These are phyloP conservation scores for Pseudogymnoascus sp. DNA, from an alignment of 2,329 filamentous ascomycete genomes.

Conservation along the genomic window DNA sequence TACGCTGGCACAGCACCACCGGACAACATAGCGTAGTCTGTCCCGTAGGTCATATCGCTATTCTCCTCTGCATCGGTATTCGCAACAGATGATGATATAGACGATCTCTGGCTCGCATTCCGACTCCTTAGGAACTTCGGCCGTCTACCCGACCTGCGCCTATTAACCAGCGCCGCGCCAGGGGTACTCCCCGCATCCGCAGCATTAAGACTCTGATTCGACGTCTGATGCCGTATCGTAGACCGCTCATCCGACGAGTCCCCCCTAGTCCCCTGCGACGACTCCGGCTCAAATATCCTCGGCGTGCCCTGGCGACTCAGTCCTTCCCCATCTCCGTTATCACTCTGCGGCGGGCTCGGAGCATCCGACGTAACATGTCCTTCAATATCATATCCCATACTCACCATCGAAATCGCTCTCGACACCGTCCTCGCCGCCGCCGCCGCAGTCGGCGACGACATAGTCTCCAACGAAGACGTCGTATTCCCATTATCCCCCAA, in stretches of 20 bases:
- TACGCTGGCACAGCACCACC: conserved; percentile 61
- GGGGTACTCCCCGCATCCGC: conserved; percentile 41
- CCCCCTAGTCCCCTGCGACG: not conserved
- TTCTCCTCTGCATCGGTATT: conserved; percentile 46
- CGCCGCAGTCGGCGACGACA: conserved; percentile 49
- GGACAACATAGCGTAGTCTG: conserved; percentile 75
- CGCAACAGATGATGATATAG: conserved; percentile 50
- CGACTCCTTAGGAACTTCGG: conserved; percentile 50
- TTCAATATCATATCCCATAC: conserved; percentile 18
- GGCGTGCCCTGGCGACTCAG: not conserved
- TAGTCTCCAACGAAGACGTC: conserved; percentile 44
- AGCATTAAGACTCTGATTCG: conserved; percentile 28
- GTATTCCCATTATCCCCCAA: conserved; percentile 30
- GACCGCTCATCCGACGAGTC: conserved; percentile 19
- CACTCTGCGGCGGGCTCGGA: not conserved
- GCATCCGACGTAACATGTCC: conserved; percentile 12
- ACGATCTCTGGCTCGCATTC: conserved; percentile 50
- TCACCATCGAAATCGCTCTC: conserved; percentile 42
- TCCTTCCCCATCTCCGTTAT: not conserved
- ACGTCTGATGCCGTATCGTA: conserved; percentile 28
- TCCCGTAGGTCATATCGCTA: conserved; percentile 66
- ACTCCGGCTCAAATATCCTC: not conserved
- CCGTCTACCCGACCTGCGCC: conserved; percentile 35
- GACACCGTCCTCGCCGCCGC: conserved; percentile 47
- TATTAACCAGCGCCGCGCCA: conserved; percentile 35